Evolutionary conservation across 2,329 filamentous ascomycete species (phyloP).

Genomic region (Westerdykella ornata): DNA sequence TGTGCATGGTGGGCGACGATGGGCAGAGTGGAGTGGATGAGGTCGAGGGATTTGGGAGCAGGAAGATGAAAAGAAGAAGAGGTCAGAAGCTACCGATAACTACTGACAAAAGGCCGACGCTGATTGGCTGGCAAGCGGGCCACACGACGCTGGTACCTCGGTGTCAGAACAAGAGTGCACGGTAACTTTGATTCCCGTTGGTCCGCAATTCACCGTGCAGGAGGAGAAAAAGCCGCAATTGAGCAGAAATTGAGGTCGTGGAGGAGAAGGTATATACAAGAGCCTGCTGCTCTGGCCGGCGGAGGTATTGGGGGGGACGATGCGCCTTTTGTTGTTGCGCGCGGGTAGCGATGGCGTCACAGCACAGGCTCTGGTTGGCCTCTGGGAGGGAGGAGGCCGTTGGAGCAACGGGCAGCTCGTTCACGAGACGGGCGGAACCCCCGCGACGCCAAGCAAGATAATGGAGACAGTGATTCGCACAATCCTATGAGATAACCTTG

Average conservation of each 20-base stretch:
- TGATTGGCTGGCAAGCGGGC: slow-evolving; percentile 27
- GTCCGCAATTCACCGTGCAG: slow-evolving; percentile 28
- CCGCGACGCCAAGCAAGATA: too few relatives aligned
- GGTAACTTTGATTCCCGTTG: slow-evolving; percentile 27
- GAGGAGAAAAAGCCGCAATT: slow-evolving; percentile 13
- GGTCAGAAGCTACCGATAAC: slow-evolving; percentile 34
- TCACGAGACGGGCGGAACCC: too few relatives aligned
- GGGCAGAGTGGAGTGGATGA: slow-evolving; percentile 4
- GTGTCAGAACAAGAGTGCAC: slow-evolving; percentile 18
- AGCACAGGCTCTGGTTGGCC: not conserved
- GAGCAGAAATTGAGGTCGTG: not conserved
- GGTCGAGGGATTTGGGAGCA: slow-evolving; percentile 13
- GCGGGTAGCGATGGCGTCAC: not conserved
- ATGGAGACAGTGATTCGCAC: too few relatives aligned
- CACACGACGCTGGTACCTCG: slow-evolving; percentile 15
- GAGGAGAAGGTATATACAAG: not conserved
- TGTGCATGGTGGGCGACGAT: slow-evolving; percentile 54
- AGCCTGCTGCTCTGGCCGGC: not conserved
- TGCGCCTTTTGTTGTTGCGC: not conserved
- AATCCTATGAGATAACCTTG: too few relatives aligned
- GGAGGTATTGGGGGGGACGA: not conserved
- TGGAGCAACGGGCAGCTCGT: too few relatives aligned
- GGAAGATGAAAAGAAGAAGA: slow-evolving; percentile 24
- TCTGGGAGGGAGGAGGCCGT: too few relatives aligned
- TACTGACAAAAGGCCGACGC: slow-evolving; percentile 23